A percentile compares a stretch with the other conserved stretches of the same genome.
Conservation (phyloP, 208 protist genomes). For the Trypanosoma lewisi region DNA sequence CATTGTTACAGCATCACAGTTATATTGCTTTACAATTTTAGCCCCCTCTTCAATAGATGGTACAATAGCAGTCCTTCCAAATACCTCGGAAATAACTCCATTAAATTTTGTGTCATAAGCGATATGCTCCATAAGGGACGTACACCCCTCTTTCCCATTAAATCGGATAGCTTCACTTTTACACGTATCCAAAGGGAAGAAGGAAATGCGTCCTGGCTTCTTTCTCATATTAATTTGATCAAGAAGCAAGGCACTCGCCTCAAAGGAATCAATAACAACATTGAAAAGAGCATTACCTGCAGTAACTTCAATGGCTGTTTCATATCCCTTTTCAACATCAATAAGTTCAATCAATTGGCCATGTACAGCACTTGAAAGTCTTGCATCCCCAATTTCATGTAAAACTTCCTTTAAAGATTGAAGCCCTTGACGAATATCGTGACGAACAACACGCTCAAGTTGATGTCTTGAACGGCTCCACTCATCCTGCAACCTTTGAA, state of each 20-base stretch:
- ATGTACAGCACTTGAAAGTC: conserved; percentile 78
- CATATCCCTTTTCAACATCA: conserved; percentile 77
- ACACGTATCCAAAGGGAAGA: conserved; percentile 96
- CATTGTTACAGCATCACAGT: conserved; percentile 94
- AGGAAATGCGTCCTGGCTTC: conserved; percentile 94
- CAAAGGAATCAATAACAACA: conserved; percentile 97
- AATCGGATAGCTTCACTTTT: conserved; percentile 41
- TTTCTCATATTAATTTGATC: conserved; percentile 87
- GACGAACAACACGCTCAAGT: conserved; percentile 60
- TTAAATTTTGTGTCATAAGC: conserved; percentile 73
- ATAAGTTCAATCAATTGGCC: conserved; percentile 97
- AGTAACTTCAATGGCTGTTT: conserved; percentile 93
- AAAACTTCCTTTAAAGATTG: conserved; percentile 78
- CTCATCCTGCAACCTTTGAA: conserved; percentile 57
- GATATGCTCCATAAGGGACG: conserved; percentile 79
- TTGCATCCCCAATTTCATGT: conserved; percentile 49
- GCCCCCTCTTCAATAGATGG: conserved; percentile 83
- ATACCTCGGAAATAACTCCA: conserved; percentile 89
- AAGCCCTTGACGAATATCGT: conserved; percentile 87
- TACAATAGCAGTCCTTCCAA: conserved; percentile 92
- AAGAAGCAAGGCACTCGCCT: conserved; percentile 87
- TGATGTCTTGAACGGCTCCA: conserved; percentile 40
- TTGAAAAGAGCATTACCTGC: conserved; percentile 96
- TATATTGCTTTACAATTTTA: conserved; percentile 51
- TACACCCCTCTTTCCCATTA: conserved; percentile 52